phyloP scores from a whole-genome alignment of 2,329 filamentous ascomycete species.

The Dactylonectria macrodidyma region DNA sequence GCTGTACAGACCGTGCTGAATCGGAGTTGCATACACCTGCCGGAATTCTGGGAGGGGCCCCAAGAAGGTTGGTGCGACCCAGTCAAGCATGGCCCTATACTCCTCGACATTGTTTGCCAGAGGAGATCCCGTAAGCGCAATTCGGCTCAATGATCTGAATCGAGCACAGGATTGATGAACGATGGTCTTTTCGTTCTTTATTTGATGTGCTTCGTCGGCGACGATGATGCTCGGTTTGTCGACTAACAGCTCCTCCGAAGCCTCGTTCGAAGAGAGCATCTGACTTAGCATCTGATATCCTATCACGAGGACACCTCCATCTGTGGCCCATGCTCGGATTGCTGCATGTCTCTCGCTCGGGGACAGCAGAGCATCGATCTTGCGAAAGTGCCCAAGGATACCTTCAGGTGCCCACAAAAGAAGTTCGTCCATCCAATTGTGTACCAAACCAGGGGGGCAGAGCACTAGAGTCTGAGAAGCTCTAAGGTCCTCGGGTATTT shows the following conservation, averaged over 20 bases:
- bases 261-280: constrained; percentile 52
- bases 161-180: constrained; percentile 67
- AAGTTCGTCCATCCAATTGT: constrained; percentile 89
- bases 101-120: constrained; percentile 88
- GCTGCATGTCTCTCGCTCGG: constrained; percentile 57
- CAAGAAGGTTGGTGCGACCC: constrained; percentile 86
- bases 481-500: constrained; percentile 78
- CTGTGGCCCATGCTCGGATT: constrained; percentile 72
- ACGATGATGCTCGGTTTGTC: constrained; percentile 80
- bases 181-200: constrained; percentile 77
- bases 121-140: constrained; percentile 90
- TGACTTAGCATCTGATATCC: constrained; percentile 79
- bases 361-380: constrained; percentile 63
- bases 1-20: constrained; percentile 77
- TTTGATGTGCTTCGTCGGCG: constrained; percentile 86
- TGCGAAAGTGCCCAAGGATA: constrained; percentile 69
- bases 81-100: constrained; percentile 90
- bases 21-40: constrained; percentile 79
- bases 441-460: constrained; percentile 80
- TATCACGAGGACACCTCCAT: constrained; percentile 82
- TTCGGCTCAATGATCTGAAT: constrained; percentile 79
- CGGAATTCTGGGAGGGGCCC: constrained; percentile 79
- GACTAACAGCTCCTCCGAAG: constrained; percentile 64
- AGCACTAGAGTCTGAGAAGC: constrained; percentile 78
- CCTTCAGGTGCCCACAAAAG: constrained; percentile 74